A percentile compares a stretch with the other conserved stretches of the same genome.
Evolutionary conservation across 192 early-diverging fungal genomes (phyloP).

Genomic region (Podochytrium sp.): DNA sequence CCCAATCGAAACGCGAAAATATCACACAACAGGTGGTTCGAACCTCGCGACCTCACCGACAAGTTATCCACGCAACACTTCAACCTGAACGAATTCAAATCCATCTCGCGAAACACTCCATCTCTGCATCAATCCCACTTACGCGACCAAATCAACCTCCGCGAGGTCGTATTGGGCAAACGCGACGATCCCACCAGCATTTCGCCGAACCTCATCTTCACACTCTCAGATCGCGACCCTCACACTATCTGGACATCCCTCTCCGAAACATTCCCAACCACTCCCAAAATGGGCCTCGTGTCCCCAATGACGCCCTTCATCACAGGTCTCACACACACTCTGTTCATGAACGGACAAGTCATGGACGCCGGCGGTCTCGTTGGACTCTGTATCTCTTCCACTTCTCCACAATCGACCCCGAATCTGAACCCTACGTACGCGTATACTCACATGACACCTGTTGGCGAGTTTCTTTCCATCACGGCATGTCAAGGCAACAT

Average conservation of each 20-base stretch:
- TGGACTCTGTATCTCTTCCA: neutral
- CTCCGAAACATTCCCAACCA: neutral
- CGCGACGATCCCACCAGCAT: neutral
- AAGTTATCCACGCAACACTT: neutral
- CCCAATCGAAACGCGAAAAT: neutral
- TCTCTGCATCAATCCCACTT: neutral
- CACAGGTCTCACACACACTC: conserved; percentile 14
- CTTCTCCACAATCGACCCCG: neutral
- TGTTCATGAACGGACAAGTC: neutral
- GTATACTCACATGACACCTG: conserved; percentile 5
- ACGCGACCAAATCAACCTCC: neutral
- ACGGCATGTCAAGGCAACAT: conserved; percentile 26
- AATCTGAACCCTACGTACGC: neutral
- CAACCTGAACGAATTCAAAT: conserved; percentile 7
- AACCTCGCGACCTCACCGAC: conserved; percentile 5
- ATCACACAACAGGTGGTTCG: conserved; percentile 24
- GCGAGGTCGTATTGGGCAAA: neutral
- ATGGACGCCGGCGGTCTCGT: conserved; percentile 7
- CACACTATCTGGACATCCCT: conserved; percentile 4
- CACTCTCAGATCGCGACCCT: conserved; percentile 8
- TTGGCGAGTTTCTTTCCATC: neutral
- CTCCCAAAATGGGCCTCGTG: conserved; percentile 6
- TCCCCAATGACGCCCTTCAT: conserved; percentile 27
- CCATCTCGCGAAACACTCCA: conserved; percentile 13
- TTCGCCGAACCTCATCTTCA: neutral